Evolutionary conservation across 148 eudicot genomes (phyloP).

Genomic region (Chenopodium suecicum): DNA sequence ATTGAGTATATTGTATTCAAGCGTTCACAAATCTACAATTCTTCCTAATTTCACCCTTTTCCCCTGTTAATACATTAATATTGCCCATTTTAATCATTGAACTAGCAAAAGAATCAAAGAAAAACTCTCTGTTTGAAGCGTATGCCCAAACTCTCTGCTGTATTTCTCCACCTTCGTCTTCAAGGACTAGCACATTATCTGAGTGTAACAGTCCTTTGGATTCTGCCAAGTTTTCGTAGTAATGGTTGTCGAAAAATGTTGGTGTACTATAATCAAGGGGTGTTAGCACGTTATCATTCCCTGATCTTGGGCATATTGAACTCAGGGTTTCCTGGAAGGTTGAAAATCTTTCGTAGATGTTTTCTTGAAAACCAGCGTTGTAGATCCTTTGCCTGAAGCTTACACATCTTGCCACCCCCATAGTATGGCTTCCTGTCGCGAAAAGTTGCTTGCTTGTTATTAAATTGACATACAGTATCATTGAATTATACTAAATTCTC

Average conservation of each 20-base stretch:
- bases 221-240: slow-evolving; percentile 46
- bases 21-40: slow-evolving; percentile 54
- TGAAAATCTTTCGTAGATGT: slow-evolving; percentile 28
- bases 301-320: slow-evolving; percentile 49
- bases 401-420: slow-evolving; percentile 63
- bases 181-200: slow-evolving; percentile 52
- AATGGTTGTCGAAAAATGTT: slow-evolving; percentile 53
- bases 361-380: slow-evolving; percentile 35
- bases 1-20: background rate
- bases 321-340: slow-evolving; percentile 31
- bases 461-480: too few relatives aligned
- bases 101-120: slow-evolving; percentile 51
- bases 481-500: background rate
- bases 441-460: background rate
- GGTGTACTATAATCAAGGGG: slow-evolving; percentile 50
- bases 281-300: slow-evolving; percentile 35
- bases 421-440: slow-evolving; percentile 59
- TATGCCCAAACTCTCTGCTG: slow-evolving; percentile 48
- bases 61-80: slow-evolving; percentile 53
- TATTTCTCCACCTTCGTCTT: slow-evolving; percentile 49
- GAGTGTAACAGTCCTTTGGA: slow-evolving; percentile 55
- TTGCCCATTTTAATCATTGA: slow-evolving; percentile 78
- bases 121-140: slow-evolving; percentile 34
- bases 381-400: slow-evolving; percentile 66
- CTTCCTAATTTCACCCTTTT: slow-evolving; percentile 58